A percentile compares a stretch with the other conserved stretches of the same genome.
phyloP scores from a whole-genome alignment of 192 early-diverging fungal genomes.

The Backusella circina region DNA sequence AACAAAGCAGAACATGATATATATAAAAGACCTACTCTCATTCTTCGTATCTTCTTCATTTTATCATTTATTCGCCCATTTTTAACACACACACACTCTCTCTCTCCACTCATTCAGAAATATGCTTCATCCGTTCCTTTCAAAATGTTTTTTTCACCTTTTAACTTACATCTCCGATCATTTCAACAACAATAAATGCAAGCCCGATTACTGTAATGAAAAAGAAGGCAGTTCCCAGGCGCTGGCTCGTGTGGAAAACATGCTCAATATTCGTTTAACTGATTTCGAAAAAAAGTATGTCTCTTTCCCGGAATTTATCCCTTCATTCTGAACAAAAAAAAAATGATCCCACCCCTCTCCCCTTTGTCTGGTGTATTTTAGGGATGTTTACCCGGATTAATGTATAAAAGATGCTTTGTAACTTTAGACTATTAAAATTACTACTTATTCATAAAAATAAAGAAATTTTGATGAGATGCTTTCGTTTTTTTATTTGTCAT shows the following conservation, averaged over 20 bases:
- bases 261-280: not conserved
- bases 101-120: not conserved
- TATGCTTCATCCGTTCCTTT: not conserved
- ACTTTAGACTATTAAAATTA: conserved; percentile 3
- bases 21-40: not conserved
- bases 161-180: not conserved
- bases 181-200: not conserved
- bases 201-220: not conserved
- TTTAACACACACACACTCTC: not conserved
- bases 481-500: not conserved
- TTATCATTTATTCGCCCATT: not conserved
- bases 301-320: conserved; percentile 4
- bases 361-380: not conserved
- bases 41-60: not conserved
- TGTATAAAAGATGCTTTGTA: not conserved
- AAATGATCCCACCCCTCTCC: not conserved
- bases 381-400: not conserved
- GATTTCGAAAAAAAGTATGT: conserved; percentile 1
- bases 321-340: not conserved
- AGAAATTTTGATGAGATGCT: not conserved
- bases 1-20: not conserved
- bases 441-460: not conserved
- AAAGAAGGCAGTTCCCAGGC: not conserved
- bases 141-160: not conserved
- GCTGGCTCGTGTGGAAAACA: not conserved